These are phyloP conservation scores for Debaryomycetaceae sp. DNA, from an alignment of 1,139 yeast species.

Conservation along the genomic window DNA sequence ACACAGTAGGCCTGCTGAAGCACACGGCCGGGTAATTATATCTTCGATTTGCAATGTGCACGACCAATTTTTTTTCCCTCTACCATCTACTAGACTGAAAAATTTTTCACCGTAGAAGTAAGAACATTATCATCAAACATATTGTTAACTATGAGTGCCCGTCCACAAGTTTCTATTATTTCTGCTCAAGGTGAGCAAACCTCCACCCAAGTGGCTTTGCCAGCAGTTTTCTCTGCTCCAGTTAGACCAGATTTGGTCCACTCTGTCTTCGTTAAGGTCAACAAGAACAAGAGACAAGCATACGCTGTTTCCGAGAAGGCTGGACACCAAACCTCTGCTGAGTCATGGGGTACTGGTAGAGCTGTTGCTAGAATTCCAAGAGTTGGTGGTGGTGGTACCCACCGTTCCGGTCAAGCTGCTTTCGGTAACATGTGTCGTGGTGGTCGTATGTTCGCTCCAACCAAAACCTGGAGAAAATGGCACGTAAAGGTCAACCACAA, in stretches of 20 bases:
- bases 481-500: conserved; percentile 99
- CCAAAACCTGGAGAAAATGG: conserved; percentile 99
- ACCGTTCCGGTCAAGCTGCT: conserved; percentile 99
- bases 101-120: conserved; percentile 5
- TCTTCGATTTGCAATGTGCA: neutral
- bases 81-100: conserved; percentile 1
- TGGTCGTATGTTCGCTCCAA: conserved; percentile 99
- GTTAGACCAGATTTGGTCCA: conserved; percentile 99
- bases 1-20: no score
- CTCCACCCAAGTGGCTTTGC: conserved; percentile 83
- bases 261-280: conserved; percentile 96
- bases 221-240: conserved; percentile 99
- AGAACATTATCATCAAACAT: conserved; percentile 12
- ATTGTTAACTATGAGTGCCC: conserved; percentile 57
- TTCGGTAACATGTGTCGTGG: conserved; percentile 99
- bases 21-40: no score
- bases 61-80: conserved; percentile 1
- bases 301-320: conserved; percentile 99
- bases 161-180: conserved; percentile 97
- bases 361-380: conserved; percentile 99
- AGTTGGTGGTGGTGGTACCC: conserved; percentile 99
- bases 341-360: conserved; percentile 99
- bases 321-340: conserved; percentile 99
- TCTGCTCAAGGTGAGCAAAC: conserved; percentile 86
- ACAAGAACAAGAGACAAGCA: conserved; percentile 99